Evolutionary conservation across 2,329 filamentous ascomycete species (phyloP).

Genomic region (Pleurostoma richardsiae): DNA sequence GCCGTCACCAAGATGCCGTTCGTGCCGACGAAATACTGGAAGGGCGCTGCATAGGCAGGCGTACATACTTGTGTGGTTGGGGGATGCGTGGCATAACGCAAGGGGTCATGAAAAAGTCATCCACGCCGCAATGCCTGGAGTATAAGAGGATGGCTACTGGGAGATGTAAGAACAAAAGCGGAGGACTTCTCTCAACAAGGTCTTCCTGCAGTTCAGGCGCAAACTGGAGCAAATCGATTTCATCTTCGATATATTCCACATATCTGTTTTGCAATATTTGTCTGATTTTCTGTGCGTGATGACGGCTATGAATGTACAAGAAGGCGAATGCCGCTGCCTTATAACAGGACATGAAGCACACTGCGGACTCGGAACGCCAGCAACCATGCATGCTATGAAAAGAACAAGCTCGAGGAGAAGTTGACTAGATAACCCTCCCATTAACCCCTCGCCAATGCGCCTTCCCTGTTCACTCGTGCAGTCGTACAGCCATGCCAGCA

Average conservation of each 20-base stretch:
- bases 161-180: background rate
- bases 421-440: too few relatives aligned
- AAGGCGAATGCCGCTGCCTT: background rate
- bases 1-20: constrained; percentile 87
- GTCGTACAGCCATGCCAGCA: too few relatives aligned
- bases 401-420: background rate
- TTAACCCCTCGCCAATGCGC: too few relatives aligned
- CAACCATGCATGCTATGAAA: background rate
- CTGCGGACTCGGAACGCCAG: background rate
- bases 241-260: background rate
- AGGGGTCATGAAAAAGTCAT: too few relatives aligned
- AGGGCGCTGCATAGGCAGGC: constrained; percentile 19
- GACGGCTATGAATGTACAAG: background rate
- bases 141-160: too few relatives aligned
- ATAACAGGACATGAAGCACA: background rate
- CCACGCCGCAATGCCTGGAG: too few relatives aligned
- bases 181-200: background rate
- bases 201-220: background rate
- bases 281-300: background rate
- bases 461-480: too few relatives aligned
- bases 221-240: background rate
- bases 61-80: constrained; percentile 2
- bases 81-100: background rate
- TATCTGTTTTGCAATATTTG: background rate
- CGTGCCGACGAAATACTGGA: constrained; percentile 73